A percentile compares a stretch with the other conserved stretches of the same genome.
Evolutionary conservation across 2,329 filamentous ascomycete species (phyloP).

Genomic region (Alternaria sp.): DNA sequence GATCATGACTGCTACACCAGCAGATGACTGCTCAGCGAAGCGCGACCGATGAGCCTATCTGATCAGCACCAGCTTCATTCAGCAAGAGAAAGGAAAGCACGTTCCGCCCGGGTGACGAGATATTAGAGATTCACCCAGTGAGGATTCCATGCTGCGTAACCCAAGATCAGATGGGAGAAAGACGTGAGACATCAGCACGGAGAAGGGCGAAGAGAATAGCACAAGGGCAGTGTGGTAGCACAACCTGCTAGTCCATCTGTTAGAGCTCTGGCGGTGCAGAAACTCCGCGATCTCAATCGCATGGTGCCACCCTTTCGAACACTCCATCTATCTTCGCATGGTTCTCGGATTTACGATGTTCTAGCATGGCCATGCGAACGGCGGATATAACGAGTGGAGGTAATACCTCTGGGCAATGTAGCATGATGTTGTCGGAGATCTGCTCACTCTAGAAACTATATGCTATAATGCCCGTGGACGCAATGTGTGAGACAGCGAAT

Average conservation of each 20-base stretch:
- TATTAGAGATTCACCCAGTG: neutral
- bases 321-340: neutral
- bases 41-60: neutral
- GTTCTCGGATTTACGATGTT: neutral
- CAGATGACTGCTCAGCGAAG: neutral
- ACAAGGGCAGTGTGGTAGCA: neutral
- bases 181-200: neutral
- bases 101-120: neutral
- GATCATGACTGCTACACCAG: slow-evolving; percentile 1
- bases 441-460: neutral
- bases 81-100: neutral
- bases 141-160: neutral
- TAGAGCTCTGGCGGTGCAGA: neutral
- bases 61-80: neutral
- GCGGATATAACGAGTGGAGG: neutral
- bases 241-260: neutral
- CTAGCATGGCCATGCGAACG: neutral
- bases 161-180: neutral
- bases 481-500: neutral
- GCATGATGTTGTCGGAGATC: neutral
- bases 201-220: neutral
- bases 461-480: neutral
- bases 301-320: neutral
- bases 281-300: neutral
- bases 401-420: neutral